Conservation (phyloP, 1,139 yeast genomes). For the Suhomyces wounanorum region DNA sequence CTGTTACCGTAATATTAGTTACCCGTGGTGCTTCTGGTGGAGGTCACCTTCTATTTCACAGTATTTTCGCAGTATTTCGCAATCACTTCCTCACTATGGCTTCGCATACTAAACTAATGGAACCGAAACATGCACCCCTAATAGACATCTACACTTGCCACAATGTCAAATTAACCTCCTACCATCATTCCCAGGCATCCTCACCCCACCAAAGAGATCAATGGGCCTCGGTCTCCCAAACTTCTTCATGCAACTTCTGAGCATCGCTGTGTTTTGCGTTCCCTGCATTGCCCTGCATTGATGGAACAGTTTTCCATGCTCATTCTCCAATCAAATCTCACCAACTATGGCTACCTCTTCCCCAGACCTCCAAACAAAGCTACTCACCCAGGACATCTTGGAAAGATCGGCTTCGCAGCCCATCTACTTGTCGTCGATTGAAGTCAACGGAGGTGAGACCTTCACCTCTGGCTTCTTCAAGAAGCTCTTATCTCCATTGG, state of each 20-base stretch:
- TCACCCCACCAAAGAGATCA: too few species aligned
- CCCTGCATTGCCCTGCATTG: background rate
- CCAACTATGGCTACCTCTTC: constrained; percentile 6
- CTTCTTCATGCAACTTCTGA: background rate
- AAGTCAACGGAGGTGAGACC: constrained; percentile 52
- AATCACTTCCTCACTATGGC: too few species aligned
- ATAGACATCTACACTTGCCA: too few species aligned
- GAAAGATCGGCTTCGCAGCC: constrained; percentile 41
- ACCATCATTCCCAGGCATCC: too few species aligned
- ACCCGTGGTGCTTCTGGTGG: too few species aligned
- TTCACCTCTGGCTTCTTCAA: constrained; percentile 49
- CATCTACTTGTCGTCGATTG: constrained; percentile 46
- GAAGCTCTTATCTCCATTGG: constrained; percentile 48
- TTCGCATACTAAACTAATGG: too few species aligned
- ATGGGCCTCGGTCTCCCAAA: background rate
- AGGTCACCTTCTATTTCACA: too few species aligned
- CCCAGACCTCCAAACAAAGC: constrained; percentile 26
- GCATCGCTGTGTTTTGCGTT: background rate
- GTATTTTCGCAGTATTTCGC: too few species aligned
- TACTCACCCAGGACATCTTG: constrained; percentile 37
- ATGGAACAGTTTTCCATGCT: background rate
- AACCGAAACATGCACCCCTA: too few species aligned
- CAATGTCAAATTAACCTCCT: too few species aligned
- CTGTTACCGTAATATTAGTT: too few species aligned
- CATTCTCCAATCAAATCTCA: constrained; percentile 6